Conservation (phyloP, 1,139 yeast species). For the Nematodospora anomalae region DNA sequence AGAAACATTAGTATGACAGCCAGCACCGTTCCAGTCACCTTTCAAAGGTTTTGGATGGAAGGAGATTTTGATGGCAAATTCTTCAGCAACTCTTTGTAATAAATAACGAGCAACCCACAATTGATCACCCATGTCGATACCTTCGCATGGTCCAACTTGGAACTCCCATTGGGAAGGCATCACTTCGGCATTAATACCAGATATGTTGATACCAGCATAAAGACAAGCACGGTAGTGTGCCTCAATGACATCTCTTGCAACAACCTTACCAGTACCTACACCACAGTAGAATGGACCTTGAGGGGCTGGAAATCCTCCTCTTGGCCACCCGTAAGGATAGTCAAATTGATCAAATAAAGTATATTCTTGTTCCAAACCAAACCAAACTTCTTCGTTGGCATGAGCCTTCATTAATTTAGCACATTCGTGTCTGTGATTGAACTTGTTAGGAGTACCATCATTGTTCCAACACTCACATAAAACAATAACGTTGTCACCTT, state of each 20-base stretch:
- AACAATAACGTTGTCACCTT: slow-evolving; percentile 94
- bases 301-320: slow-evolving; percentile 99
- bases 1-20: slow-evolving; percentile 98
- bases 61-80: slow-evolving; percentile 96
- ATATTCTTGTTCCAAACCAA: slow-evolving; percentile 98
- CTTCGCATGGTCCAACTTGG: slow-evolving; percentile 98
- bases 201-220: slow-evolving; percentile 82
- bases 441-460: slow-evolving; percentile 98
- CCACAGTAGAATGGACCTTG: slow-evolving; percentile 99
- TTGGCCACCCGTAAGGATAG: slow-evolving; percentile 97
- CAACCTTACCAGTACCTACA: slow-evolving; percentile 98
- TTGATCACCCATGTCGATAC: slow-evolving; percentile 96
- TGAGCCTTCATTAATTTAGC: slow-evolving; percentile 95
- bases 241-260: slow-evolving; percentile 97
- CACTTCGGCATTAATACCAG: slow-evolving; percentile 99
- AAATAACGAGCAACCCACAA: slow-evolving; percentile 95
- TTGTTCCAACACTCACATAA: slow-evolving; percentile 97
- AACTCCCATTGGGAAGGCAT: slow-evolving; percentile 99
- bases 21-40: slow-evolving; percentile 99
- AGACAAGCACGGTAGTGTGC: slow-evolving; percentile 99
- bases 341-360: slow-evolving; percentile 91
- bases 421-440: slow-evolving; percentile 97
- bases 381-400: slow-evolving; percentile 84
- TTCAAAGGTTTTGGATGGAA: slow-evolving; percentile 98
- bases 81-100: slow-evolving; percentile 94